Evolutionary conservation across 345 rosid species (phyloP), one percentile per base, ranked within the genome.

Genomic region (Hibiscus mutabilis): DNA sequence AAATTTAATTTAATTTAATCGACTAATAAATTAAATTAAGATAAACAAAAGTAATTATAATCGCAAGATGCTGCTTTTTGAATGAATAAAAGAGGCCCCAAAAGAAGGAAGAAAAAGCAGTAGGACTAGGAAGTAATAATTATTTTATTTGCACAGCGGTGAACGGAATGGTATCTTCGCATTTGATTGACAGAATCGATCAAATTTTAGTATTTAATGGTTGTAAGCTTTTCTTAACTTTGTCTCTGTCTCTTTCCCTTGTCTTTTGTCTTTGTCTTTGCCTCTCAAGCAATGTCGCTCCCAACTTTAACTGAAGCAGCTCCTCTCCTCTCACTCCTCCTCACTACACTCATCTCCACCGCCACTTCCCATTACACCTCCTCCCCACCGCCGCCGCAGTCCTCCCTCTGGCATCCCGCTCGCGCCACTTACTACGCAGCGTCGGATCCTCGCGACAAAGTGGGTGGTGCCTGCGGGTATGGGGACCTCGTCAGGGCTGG

Each of bases 341-440:
- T 79, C 51, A 8, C 70, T 60, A 52, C 63, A 55, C 46, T 16
- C n/a, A 40, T 74, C 4, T 40, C 82, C 40, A 52, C 85, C 25
- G 80, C 46, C 82, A 53, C 78, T 62, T 60, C 84, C 11, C 80
- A 77, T 69, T 74, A 76, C 80, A 57, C 89, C 42, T 63, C 87
- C 21, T 52, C 86, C 5, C 56, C 88, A 13, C 74, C 84, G 14
- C 78, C 79, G 7, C 84, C 72, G 8, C 81, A 68, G 0, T 76
- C 69, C 19, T 74, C 91, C 18, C 88, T 86, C 53, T 95, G 97
- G 99, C 85, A 74, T 2, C 72, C 91, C 0, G 96, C 96, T 44
- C 96, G 89, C 79, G 98, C 98, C 77, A 92, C 96, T 60, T 95
- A 81, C 92, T 92, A 95, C 79, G 96, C 93, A 0, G 94, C 97